A percentile compares a stretch with the other conserved stretches of the same genome.
Evolutionary conservation across 495 filamentous ascomycete species (phyloP).

Genomic region (Aspergillus leporis): DNA sequence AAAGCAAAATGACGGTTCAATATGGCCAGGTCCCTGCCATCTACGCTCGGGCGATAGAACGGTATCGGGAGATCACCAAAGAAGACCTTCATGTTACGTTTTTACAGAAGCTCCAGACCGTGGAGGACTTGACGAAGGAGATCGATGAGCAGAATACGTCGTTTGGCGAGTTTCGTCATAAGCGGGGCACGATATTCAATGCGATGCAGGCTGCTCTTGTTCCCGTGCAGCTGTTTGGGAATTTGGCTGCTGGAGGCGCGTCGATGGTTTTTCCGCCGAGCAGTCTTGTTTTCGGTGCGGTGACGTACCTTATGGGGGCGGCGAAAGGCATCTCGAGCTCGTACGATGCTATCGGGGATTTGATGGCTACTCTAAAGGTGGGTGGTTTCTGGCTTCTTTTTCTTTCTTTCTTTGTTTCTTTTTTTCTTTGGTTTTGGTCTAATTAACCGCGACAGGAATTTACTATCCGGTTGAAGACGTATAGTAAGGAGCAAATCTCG

Average conservation of each 20-base stretch:
- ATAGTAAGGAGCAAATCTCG: slow-evolving; percentile 27
- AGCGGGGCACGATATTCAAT: slow-evolving; percentile 19
- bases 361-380: slow-evolving; percentile 27
- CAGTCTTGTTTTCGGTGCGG: slow-evolving; percentile 30
- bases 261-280: slow-evolving; percentile 30
- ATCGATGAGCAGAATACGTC: slow-evolving; percentile 18
- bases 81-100: slow-evolving; percentile 3
- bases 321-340: slow-evolving; percentile 31
- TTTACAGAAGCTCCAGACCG: slow-evolving; percentile 8
- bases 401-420: neutral
- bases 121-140: slow-evolving; percentile 9
- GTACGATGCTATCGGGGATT: slow-evolving; percentile 32
- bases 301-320: slow-evolving; percentile 30
- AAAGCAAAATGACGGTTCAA: neutral
- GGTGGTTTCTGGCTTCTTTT: neutral
- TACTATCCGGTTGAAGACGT: slow-evolving; percentile 28
- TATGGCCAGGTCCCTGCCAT: slow-evolving; percentile 15
- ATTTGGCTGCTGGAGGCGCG: slow-evolving; percentile 25
- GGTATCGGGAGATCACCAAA: slow-evolving; percentile 17
- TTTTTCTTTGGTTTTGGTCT: neutral
- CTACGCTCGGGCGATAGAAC: slow-evolving; percentile 7
- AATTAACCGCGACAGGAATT: slow-evolving; percentile 27
- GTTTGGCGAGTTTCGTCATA: slow-evolving; percentile 24
- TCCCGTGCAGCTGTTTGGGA: slow-evolving; percentile 30
- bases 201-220: slow-evolving; percentile 19